Percentiles rank a stretch among this genome's conserved stretches.
These are phyloP conservation scores for Micromonas pusilla DNA, from an alignment of 139 green algal species.

Conservation along the genomic window DNA sequence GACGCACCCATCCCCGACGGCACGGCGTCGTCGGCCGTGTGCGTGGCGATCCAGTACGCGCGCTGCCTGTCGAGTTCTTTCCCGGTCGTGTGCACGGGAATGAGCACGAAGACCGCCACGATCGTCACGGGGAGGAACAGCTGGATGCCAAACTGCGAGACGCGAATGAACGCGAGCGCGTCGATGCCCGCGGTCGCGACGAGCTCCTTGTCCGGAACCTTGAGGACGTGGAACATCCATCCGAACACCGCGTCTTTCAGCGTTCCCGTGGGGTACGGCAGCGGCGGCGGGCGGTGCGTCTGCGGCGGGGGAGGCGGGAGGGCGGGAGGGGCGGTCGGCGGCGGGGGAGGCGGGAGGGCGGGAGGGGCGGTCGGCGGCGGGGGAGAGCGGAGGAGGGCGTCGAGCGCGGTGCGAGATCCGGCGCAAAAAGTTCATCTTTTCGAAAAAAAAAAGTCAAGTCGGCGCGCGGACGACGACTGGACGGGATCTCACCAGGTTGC, in stretches of 20 bases:
- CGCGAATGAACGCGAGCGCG: conserved; percentile 17
- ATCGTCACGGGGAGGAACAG: conserved; percentile 16
- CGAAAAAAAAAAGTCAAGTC: background rate
- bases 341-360: background rate
- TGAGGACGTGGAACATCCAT: conserved; percentile 20
- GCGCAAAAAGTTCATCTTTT: background rate
- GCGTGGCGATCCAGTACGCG: background rate
- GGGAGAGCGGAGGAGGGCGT: background rate
- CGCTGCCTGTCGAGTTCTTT: background rate
- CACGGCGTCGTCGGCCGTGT: background rate
- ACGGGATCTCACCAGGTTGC: background rate
- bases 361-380: background rate
- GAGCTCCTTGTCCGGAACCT: conserved; percentile 21
- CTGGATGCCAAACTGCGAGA: conserved; percentile 21
- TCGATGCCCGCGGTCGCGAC: conserved; percentile 15
- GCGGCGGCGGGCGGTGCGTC: background rate
- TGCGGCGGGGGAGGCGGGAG: background rate
- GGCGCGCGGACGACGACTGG: background rate
- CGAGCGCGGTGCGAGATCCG: background rate
- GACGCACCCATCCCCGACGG: background rate
- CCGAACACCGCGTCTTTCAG: background rate
- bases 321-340: background rate
- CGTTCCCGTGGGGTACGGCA: background rate
- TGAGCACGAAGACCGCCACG: background rate
- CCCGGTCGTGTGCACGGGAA: conserved; percentile 7